These are phyloP conservation scores for Dinochytrium kinnereticum DNA, from an alignment of 371 early-diverging fungal genomes.

Conservation along the genomic window DNA sequence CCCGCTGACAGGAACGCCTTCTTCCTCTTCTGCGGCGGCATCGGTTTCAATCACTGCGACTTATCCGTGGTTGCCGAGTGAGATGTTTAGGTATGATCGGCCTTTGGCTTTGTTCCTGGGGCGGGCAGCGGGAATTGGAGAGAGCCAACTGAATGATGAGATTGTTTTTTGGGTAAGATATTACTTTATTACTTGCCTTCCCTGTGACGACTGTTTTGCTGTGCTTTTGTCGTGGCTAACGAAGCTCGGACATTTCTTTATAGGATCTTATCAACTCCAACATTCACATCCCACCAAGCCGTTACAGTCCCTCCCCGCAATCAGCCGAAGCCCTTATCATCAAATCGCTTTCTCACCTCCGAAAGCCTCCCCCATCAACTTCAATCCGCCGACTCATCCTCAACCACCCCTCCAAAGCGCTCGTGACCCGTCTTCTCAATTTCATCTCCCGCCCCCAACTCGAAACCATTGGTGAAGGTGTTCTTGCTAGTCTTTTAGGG, in stretches of 20 bases:
- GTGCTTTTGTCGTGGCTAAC: neutral
- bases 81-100: constrained; percentile 25
- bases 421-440: constrained; percentile 14
- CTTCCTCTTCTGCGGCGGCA: neutral
- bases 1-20: neutral
- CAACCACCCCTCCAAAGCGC: constrained; percentile 8
- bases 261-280: constrained; percentile 23
- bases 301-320: constrained; percentile 4
- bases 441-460: constrained; percentile 15
- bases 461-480: constrained; percentile 15
- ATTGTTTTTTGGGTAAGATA: constrained; percentile 26
- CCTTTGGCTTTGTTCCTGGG: constrained; percentile 20
- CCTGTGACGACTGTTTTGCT: neutral
- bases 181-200: neutral
- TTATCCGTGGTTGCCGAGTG: constrained; percentile 23
- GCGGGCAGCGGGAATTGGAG: constrained; percentile 2
- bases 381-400: constrained; percentile 23
- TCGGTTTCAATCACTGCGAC: neutral
- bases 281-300: constrained; percentile 19
- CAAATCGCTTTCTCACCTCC: constrained; percentile 18
- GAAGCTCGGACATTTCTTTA: no score
- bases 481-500: neutral
- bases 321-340: constrained; percentile 11
- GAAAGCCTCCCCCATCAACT: constrained; percentile 4
- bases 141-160: constrained; percentile 16